phyloP scores from a whole-genome alignment of 2,329 filamentous ascomycete genomes.

The Sporothrix inflata region DNA sequence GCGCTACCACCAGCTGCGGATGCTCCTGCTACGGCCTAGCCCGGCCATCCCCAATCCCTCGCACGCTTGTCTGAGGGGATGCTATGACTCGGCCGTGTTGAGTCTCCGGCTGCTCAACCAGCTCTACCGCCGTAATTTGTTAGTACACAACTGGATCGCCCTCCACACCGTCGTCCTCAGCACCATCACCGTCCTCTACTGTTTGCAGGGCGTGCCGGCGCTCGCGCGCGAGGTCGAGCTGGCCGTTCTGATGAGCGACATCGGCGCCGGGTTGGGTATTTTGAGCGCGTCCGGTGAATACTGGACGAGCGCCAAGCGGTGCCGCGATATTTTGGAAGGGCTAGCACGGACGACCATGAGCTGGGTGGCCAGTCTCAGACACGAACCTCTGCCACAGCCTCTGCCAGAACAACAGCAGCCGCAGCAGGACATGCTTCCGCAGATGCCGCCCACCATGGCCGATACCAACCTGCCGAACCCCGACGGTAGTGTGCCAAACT shows the following conservation, averaged over 20 bases:
- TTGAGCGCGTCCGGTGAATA: constrained; percentile 9
- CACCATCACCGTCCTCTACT: constrained; percentile 18
- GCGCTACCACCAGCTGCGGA: constrained; percentile 52
- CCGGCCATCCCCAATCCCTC: constrained; percentile 54
- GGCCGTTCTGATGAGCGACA: constrained; percentile 3
- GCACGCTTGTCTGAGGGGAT: background rate
- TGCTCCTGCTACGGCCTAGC: constrained; percentile 55
- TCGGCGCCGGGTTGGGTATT: background rate
- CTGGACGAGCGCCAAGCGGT: constrained; percentile 10
- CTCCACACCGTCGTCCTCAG: constrained; percentile 11
- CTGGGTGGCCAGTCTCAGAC: background rate
- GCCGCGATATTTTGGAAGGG: constrained; percentile 9
- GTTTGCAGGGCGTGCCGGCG: constrained; percentile 32
- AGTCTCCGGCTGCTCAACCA: background rate
- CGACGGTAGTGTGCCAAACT: background rate
- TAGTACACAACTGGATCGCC: constrained; percentile 3
- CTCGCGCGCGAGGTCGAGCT: constrained; percentile 14
- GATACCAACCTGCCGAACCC: background rate
- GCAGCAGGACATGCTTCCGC: background rate
- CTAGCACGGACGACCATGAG: constrained; percentile 7
- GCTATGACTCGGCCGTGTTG: background rate
- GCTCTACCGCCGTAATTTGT: constrained; percentile 8
- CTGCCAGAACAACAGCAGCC: background rate
- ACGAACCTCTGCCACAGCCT: background rate
- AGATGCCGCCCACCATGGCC: background rate